Evolutionary conservation across 306 rosid species (phyloP), one percentile per base, ranked within the genome.

Genomic region (Vicia faba): DNA sequence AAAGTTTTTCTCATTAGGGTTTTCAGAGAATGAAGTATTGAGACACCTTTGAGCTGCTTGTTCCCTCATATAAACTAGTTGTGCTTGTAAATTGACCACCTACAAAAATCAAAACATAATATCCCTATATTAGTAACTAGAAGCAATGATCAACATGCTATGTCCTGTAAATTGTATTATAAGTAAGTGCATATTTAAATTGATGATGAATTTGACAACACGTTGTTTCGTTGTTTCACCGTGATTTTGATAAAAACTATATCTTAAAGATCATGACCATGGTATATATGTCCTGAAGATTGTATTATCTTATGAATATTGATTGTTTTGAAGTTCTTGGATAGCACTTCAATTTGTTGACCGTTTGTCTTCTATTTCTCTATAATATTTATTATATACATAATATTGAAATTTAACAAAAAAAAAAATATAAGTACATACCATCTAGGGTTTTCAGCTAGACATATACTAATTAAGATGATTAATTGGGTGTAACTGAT

Each of bases 11-110:
- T 75, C 89, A 50, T 84, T 90, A 82, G 91, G 90, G 86, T 81
- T 88, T 76, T 62, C 78, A 60, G 64, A 45, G 7, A 59, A 71
- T 28, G 89, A 80, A 70, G 46, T 71, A 68, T 81, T 86, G 26
- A 76, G 26, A 75, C 81, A 76, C 75, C 80, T 84, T 41, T 86
- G 87, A 25, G 86, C 66, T 43, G 86, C 84, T 82, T 88, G 89
- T 70, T 95, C 95, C 78, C 80, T 90, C 5, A 95, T 68, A 77
- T 62, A 79, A 85, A 91, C 92, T 26, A 95, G 80, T 15, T 90
- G 97, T 58, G 96, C 90, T 77, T 95, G 99, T 61, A 95, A 82
- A 81, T 69, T 88, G 3, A 95, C 89, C 73, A 95, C 97, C 99
- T 95, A 71, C 40, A 55, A 46, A 75, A 35, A 58, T 28, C 58